Conservation (phyloP, 2,329 filamentous ascomycete species). For the Hirsutella thompsonii region DNA sequence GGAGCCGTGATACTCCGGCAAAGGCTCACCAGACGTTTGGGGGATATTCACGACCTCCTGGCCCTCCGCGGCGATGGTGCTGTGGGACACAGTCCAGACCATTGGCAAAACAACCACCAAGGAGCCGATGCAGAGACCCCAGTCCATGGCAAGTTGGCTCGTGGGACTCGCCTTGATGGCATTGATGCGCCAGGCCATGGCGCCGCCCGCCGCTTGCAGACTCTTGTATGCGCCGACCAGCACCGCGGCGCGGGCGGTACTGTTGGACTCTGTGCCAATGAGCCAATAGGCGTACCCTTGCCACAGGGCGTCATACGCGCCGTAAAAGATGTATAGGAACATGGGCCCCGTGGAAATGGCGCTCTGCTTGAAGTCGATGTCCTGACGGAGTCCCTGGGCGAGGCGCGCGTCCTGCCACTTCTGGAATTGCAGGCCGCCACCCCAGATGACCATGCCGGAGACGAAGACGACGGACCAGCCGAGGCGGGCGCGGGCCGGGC, state of each 20-base stretch:
- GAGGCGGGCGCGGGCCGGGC: slow-evolving; percentile 30
- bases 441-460: slow-evolving; percentile 40
- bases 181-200: slow-evolving; percentile 32
- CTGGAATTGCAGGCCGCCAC: slow-evolving; percentile 54
- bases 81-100: slow-evolving; percentile 22
- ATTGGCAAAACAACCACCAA: slow-evolving; percentile 27
- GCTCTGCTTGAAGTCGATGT: slow-evolving; percentile 33
- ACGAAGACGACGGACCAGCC: slow-evolving; percentile 33
- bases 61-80: slow-evolving; percentile 10
- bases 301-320: slow-evolving; percentile 55
- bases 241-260: slow-evolving; percentile 24
- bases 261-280: slow-evolving; percentile 31
- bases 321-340: slow-evolving; percentile 60
- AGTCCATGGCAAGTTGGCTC: slow-evolving; percentile 31
- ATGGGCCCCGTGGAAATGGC: slow-evolving; percentile 46
- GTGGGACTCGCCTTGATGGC: slow-evolving; percentile 20
- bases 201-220: slow-evolving; percentile 27
- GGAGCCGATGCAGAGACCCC: slow-evolving; percentile 30
- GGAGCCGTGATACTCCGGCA: not conserved
- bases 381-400: slow-evolving; percentile 25
- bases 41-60: slow-evolving; percentile 9
- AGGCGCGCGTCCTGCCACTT: slow-evolving; percentile 33
- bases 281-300: slow-evolving; percentile 53
- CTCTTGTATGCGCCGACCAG: slow-evolving; percentile 34
- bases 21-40: not conserved